These are phyloP conservation scores for Dothiorella sarmentorum DNA, from an alignment of 2,329 filamentous ascomycete species.

Conservation along the genomic window DNA sequence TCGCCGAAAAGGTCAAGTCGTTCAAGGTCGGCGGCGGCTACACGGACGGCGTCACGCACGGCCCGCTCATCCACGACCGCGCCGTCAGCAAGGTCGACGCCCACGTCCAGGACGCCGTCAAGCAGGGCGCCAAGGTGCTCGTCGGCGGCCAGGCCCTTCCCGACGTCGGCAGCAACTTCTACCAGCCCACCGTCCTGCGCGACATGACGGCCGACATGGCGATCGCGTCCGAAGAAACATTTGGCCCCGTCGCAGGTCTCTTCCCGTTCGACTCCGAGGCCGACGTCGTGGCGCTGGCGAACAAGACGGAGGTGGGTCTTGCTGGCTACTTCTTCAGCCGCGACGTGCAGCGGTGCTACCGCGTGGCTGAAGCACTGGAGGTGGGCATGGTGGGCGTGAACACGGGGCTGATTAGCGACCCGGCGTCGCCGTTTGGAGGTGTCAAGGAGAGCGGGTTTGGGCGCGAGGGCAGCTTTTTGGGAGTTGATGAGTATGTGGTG, in stretches of 20 bases:
- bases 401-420: slow-evolving; percentile 49
- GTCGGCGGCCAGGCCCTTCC: slow-evolving; percentile 67
- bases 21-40: slow-evolving; percentile 78
- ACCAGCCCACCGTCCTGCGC: slow-evolving; percentile 81
- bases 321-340: slow-evolving; percentile 89
- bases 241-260: slow-evolving; percentile 86
- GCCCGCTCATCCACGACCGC: slow-evolving; percentile 79
- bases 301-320: slow-evolving; percentile 77
- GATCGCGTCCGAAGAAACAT: slow-evolving; percentile 85
- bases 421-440: slow-evolving; percentile 47
- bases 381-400: slow-evolving; percentile 78
- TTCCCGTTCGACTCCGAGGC: slow-evolving; percentile 87
- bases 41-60: slow-evolving; percentile 67
- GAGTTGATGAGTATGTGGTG: slow-evolving; percentile 48
- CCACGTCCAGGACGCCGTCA: slow-evolving; percentile 75
- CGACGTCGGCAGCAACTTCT: slow-evolving; percentile 81
- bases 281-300: slow-evolving; percentile 82
- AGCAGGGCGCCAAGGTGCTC: slow-evolving; percentile 72
- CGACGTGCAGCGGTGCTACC: slow-evolving; percentile 57
- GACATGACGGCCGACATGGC: slow-evolving; percentile 85
- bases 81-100: slow-evolving; percentile 75
- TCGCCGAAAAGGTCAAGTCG: slow-evolving; percentile 67
- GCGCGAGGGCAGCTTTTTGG: slow-evolving; percentile 47
- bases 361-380: slow-evolving; percentile 65
- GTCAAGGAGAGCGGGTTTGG: slow-evolving; percentile 49